These are phyloP conservation scores for Hypoxylon sp. DNA, from an alignment of 2,329 filamentous ascomycete genomes.

Conservation along the genomic window DNA sequence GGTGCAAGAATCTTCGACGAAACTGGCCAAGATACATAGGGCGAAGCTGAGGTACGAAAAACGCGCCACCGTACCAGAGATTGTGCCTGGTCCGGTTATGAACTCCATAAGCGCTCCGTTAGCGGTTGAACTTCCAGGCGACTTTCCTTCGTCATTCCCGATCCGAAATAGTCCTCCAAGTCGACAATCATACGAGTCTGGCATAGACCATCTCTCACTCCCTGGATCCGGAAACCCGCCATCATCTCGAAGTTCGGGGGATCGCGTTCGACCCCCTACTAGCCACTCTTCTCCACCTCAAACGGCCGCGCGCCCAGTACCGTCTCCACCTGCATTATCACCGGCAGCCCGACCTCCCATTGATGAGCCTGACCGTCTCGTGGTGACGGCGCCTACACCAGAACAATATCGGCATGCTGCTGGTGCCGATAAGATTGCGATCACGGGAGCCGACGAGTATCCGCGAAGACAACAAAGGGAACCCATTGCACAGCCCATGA, in stretches of 20 bases:
- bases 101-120: conserved; percentile 63
- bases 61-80: conserved; percentile 60
- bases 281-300: conserved; percentile 53
- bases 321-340: conserved; percentile 43
- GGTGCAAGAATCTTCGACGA: conserved; percentile 81
- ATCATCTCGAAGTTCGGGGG: conserved; percentile 68
- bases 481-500: conserved; percentile 45
- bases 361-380: conserved; percentile 67
- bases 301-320: conserved; percentile 51
- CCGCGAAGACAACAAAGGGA: conserved; percentile 60
- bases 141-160: conserved; percentile 62
- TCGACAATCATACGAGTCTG: conserved; percentile 71
- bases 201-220: conserved; percentile 65
- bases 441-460: conserved; percentile 72
- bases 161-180: conserved; percentile 59
- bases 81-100: conserved; percentile 59
- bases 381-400: conserved; percentile 71
- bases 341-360: conserved; percentile 45
- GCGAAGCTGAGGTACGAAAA: conserved; percentile 79
- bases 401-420: conserved; percentile 70
- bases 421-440: conserved; percentile 78
- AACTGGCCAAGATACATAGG: conserved; percentile 86
- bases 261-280: conserved; percentile 59
- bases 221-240: conserved; percentile 52
- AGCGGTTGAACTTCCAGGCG: conserved; percentile 72